Conservation (phyloP, 2,329 filamentous ascomycete species). For the Alternaria metachromatica region DNA sequence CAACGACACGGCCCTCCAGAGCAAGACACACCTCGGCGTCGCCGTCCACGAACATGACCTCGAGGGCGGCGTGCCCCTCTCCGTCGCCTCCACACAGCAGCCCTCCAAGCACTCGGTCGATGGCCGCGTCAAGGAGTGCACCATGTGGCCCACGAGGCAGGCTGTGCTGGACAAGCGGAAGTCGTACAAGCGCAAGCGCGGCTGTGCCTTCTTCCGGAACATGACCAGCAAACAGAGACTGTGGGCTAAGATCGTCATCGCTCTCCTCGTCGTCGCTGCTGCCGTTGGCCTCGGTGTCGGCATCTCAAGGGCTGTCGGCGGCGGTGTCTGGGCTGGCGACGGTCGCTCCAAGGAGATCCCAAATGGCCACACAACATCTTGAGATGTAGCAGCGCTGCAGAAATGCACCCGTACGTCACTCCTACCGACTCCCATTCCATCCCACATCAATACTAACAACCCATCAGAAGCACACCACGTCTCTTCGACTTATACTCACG, state of each 20-base stretch:
- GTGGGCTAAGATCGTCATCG: slow-evolving; percentile 54
- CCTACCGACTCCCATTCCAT: background rate
- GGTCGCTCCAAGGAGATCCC: slow-evolving; percentile 47
- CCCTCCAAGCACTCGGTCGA: slow-evolving; percentile 51
- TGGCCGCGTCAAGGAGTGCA: slow-evolving; percentile 55
- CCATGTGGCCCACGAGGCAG: slow-evolving; percentile 59
- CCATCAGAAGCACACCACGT: slow-evolving; percentile 2
- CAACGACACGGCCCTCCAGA: slow-evolving; percentile 36
- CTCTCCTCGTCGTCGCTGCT: slow-evolving; percentile 53
- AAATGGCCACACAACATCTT: slow-evolving; percentile 22
- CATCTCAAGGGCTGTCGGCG: slow-evolving; percentile 57
- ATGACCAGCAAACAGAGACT: slow-evolving; percentile 54
- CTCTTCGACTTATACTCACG: slow-evolving; percentile 8
- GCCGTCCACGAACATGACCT: slow-evolving; percentile 50
- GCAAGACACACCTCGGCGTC: slow-evolving; percentile 43
- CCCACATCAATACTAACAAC: background rate
- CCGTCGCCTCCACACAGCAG: slow-evolving; percentile 49
- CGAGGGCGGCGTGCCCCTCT: slow-evolving; percentile 44
- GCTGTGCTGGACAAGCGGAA: slow-evolving; percentile 54
- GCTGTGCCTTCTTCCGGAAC: slow-evolving; percentile 51
- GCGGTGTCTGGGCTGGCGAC: slow-evolving; percentile 53
- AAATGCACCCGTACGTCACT: background rate
- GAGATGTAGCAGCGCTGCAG: background rate
- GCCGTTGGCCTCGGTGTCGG: slow-evolving; percentile 58
- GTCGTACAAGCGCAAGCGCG: slow-evolving; percentile 47